Conservation (phyloP, 2,329 filamentous ascomycete genomes). For the Polytolypa hystricis region DNA sequence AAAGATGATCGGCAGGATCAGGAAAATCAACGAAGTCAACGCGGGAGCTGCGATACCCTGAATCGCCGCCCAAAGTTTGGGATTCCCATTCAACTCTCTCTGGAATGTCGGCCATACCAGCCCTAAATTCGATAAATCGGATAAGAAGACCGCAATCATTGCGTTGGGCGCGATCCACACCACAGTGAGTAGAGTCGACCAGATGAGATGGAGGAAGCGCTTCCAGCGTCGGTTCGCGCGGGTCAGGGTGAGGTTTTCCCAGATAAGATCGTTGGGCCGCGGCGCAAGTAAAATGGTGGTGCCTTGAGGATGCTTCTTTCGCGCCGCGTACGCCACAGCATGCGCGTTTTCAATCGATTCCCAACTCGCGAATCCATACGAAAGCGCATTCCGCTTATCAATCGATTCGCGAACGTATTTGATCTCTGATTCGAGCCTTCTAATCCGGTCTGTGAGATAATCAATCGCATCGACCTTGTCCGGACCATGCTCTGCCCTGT, state of each 20-base stretch:
- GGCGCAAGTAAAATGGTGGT: constrained; percentile 70
- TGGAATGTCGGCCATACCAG: constrained; percentile 69
- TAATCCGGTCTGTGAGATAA: constrained; percentile 77
- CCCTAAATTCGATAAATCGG: constrained; percentile 72
- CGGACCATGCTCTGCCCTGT: constrained; percentile 55
- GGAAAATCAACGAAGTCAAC: constrained; percentile 75
- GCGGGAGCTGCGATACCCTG: constrained; percentile 88
- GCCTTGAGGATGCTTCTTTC: constrained; percentile 69
- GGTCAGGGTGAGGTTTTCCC: constrained; percentile 76
- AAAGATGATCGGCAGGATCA: constrained; percentile 83
- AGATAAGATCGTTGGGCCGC: constrained; percentile 83
- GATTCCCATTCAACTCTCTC: constrained; percentile 49
- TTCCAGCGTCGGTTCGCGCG: constrained; percentile 59
- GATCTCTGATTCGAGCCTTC: constrained; percentile 70
- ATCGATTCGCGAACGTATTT: constrained; percentile 70
- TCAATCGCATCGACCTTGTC: constrained; percentile 80
- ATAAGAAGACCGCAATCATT: constrained; percentile 84
- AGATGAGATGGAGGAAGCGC: constrained; percentile 68
- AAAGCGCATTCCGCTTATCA: constrained; percentile 77
- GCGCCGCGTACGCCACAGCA: constrained; percentile 68
- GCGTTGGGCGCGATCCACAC: constrained; percentile 89
- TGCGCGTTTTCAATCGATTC: constrained; percentile 81
- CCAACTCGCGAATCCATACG: constrained; percentile 92
- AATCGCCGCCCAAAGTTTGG: constrained; percentile 67
- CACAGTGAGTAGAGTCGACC: constrained; percentile 69